Base-by-base conservation (phyloP, 2,329 filamentous ascomycete genomes). In the Boeremia lycopersici region DNA sequence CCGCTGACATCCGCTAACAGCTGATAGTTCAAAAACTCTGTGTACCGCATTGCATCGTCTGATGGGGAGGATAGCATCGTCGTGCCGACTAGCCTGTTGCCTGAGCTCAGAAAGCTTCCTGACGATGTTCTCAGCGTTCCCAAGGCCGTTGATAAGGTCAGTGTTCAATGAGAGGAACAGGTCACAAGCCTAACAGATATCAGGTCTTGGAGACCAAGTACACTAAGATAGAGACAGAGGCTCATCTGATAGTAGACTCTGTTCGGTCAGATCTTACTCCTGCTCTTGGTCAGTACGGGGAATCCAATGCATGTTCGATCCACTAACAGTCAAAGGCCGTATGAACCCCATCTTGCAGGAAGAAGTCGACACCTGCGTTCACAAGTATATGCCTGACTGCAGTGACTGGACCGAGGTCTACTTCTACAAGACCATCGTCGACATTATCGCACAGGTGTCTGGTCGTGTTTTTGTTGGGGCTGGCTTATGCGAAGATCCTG, bases 231-330 rank as follows among this genome's bases (percentile, higher is more conserved):
- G 8, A 40, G 3, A 51, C 62, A 2, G 68, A 72, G 4, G 47
- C 61, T 5, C 39, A 52, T 2, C 15, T 67, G 3, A 17, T 60
- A 1, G 10, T 49, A 0, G 68, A 73, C 45, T 50, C 67, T 4
- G 57, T 75, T 47, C 73, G 65, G 50, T 62, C 66, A 0, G 69
- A 75, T 36, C 60, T 76, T 9, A 76, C 72, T 8, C 71, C 73
- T 15, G 63, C 66, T 28, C 63, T 76, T n/a, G 44, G 72, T 74
- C 60, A n/a, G 65, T 54, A 10, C 31, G 17, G 12, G 11, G 38
- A 4, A 1, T 8, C 17, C 19, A 12, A 7, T 45, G 3, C 6
- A 38, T 2, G 10, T 10, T 34, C 31, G 1, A 23, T n/a, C 9
- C 30, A 45, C 60, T 71, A 41, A 70, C 38, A 31, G 8, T 10